A percentile compares a stretch with the other conserved stretches of the same genome.
These are phyloP conservation scores for Pythium coloratum DNA, from an alignment of 352 stramenopile species.

Conservation along the genomic window DNA sequence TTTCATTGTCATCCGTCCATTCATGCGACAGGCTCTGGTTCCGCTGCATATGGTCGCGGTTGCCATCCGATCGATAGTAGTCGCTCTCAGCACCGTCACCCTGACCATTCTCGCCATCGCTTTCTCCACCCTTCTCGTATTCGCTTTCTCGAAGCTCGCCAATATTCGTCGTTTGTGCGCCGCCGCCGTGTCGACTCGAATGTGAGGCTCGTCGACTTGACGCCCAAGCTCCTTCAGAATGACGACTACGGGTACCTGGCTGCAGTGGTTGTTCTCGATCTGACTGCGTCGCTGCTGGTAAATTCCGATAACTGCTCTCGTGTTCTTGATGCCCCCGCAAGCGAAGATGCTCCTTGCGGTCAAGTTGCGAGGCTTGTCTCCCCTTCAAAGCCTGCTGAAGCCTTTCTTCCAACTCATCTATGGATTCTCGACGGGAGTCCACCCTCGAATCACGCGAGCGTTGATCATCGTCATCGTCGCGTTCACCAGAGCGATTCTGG, in stretches of 20 bases:
- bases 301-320: not conserved
- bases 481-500: not conserved
- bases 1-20: too few relatives aligned
- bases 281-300: not conserved
- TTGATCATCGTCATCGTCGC: not conserved
- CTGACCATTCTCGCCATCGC: too few relatives aligned
- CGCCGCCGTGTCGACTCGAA: not conserved
- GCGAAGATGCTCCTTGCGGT: not conserved
- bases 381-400: not conserved
- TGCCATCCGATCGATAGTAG: too few relatives aligned
- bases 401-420: conserved; percentile 10
- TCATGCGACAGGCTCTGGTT: too few relatives aligned
- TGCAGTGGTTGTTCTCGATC: not conserved
- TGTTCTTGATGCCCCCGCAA: too few relatives aligned
- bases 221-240: not conserved
- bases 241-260: not conserved
- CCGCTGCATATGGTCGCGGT: too few relatives aligned
- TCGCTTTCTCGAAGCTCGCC: not conserved
- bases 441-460: not conserved
- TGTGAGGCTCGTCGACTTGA: not conserved
- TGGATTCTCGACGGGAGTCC: not conserved
- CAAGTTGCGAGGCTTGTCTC: not conserved
- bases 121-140: too few relatives aligned
- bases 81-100: too few relatives aligned
- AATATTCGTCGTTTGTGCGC: too few relatives aligned